Evolutionary conservation across 345 rosid species (phyloP), one percentile per base, ranked within the genome.

Genomic region (Camelina neglecta): DNA sequence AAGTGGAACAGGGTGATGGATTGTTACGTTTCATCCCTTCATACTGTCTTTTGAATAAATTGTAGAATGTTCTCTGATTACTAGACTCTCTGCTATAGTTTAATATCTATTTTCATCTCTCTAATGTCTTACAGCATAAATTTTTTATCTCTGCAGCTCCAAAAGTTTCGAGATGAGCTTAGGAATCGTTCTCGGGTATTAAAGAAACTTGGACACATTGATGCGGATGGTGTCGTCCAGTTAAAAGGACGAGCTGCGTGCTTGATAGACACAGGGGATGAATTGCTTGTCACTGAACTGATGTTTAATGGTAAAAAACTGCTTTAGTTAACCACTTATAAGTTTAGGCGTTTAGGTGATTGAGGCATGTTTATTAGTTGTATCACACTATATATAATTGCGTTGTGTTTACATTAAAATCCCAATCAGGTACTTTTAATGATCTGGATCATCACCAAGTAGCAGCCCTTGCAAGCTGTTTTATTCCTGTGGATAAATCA

Each of bases 201-300:
- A 83, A 93, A 90, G 82, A 92, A 94, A 84, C 97, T 95, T 61
- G 98, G 99, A 60, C 97, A 93, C 81, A 84, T 92, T 71, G 86
- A 92, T 79, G 93, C 86, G 13, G 97, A 90, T 74, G 87, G 96
- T 77, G 89, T 92, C 5, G 96, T 95, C 78, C 96, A 85, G 85
- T 72, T 95, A 60, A 95, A 92, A 82, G 98, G 99, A 72, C 84
- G 98, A 73, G 99, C 98, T 80, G 98, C 99, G 68, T 95, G 98
- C 83, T 88, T 95, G 88, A 88, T 95, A 74, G 99, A 95, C 84
- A 95, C 99, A 21, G 99, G 97, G 82, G 99, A 95, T 80, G 99
- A 95, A 84, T 84, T 95, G 49, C 97, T 95, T 75, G 99, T 95
- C 65, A 95, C 99, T 42, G 99, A 93, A 75, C 88, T 92, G 71